phyloP scores from a whole-genome alignment of 2,329 filamentous ascomycete genomes.

The Xylaria polymorpha region DNA sequence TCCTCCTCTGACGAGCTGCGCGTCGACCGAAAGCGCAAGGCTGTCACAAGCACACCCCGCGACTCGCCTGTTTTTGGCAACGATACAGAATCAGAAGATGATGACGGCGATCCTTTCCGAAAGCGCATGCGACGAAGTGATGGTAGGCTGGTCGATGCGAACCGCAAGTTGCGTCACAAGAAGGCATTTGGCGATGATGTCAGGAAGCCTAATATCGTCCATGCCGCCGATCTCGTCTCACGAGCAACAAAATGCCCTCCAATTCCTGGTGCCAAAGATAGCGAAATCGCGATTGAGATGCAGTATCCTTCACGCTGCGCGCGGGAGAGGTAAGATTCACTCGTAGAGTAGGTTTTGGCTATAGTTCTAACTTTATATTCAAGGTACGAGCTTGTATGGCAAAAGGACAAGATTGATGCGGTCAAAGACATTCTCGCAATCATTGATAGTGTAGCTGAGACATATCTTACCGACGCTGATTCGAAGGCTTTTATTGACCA shows the following conservation, averaged over 20 bases:
- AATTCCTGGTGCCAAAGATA: constrained; percentile 60
- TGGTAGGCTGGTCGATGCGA: constrained; percentile 58
- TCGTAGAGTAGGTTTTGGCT: constrained; percentile 26
- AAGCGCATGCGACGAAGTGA: constrained; percentile 62
- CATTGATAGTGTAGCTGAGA: constrained; percentile 75
- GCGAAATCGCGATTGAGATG: constrained; percentile 72
- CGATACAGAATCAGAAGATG: constrained; percentile 62
- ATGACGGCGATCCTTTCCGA: constrained; percentile 64
- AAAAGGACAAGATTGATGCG: constrained; percentile 82
- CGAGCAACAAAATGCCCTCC: constrained; percentile 63
- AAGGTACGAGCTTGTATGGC: constrained; percentile 79
- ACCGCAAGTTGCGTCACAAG: constrained; percentile 59
- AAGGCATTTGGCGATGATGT: constrained; percentile 59
- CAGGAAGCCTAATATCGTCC: constrained; percentile 62
- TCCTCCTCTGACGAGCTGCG: constrained; percentile 49
- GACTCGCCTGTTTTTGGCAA: constrained; percentile 62
- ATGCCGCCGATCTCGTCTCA: constrained; percentile 68
- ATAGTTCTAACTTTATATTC: constrained; percentile 30
- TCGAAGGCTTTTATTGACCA: constrained; percentile 76
- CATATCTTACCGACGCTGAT: constrained; percentile 80
- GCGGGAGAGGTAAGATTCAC: constrained; percentile 69
- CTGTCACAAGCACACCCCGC: constrained; percentile 50
- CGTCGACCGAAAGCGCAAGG: constrained; percentile 61
- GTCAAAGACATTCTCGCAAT: constrained; percentile 78
- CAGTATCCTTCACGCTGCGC: constrained; percentile 84